Conservation (phyloP, 345 rosid species). For the Populus ilicifolia region DNA sequence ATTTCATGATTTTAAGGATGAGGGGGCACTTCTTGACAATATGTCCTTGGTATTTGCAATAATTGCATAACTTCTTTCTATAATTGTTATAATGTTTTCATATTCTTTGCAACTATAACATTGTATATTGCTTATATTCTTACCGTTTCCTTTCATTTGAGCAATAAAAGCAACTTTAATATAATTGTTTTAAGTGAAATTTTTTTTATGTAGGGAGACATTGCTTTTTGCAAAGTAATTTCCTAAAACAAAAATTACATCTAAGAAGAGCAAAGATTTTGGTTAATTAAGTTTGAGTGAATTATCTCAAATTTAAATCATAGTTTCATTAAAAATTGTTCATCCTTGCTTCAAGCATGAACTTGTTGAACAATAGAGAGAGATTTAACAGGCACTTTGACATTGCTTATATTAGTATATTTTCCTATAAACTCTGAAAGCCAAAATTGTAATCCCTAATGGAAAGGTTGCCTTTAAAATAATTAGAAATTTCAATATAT, state of each 20-base stretch:
- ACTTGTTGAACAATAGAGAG: too few species aligned
- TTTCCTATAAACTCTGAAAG: too few species aligned
- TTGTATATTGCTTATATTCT: neutral
- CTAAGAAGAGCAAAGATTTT: neutral
- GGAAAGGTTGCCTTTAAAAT: too few species aligned
- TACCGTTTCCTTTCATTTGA: neutral
- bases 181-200: neutral
- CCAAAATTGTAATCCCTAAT: too few species aligned
- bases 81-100: neutral
- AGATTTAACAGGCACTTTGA: too few species aligned
- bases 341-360: neutral
- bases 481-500: too few species aligned
- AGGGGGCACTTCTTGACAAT: neutral
- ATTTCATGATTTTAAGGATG: neutral
- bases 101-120: slow-evolving; percentile 10
- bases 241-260: slow-evolving; percentile 10
- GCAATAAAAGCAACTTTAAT: neutral
- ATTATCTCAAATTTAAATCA: neutral
- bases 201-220: neutral
- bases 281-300: neutral
- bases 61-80: neutral
- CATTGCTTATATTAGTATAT: too few species aligned
- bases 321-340: neutral
- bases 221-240: slow-evolving; percentile 10
- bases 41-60: too few species aligned